Percentiles rank a stretch among this genome's conserved stretches.
Conservation (phyloP, 495 filamentous ascomycete species). For the Annulohypoxylon nitens region DNA sequence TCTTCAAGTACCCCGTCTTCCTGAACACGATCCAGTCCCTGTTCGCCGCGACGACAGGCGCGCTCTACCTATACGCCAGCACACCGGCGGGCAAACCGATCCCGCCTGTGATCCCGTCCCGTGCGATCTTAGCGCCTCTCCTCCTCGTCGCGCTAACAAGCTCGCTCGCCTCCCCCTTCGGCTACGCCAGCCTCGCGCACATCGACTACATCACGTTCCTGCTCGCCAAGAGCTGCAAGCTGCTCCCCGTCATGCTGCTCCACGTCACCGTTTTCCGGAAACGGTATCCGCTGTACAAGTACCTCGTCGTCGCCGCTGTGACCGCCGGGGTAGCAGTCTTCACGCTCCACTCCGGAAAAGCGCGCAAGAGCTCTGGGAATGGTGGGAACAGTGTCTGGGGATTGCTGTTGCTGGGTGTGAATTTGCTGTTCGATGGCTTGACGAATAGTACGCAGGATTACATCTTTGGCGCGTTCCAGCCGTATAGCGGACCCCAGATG, state of each 20-base stretch:
- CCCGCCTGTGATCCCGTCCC: conserved; percentile 80
- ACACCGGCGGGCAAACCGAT: conserved; percentile 64
- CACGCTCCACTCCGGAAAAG: conserved; percentile 84
- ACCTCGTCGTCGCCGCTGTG: conserved; percentile 89
- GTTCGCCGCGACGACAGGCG: conserved; percentile 85
- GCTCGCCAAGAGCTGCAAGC: conserved; percentile 97
- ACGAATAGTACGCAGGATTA: conserved; percentile 98
- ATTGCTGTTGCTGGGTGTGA: conserved; percentile 86
- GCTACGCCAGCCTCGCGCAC: conserved; percentile 91
- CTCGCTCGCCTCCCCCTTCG: conserved; percentile 91
- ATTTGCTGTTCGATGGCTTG: conserved; percentile 93
- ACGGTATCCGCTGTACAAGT: conserved; percentile 95
- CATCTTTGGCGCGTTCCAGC: conserved; percentile 82
- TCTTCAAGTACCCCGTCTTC: conserved; percentile 93
- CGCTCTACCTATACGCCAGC: conserved; percentile 80
- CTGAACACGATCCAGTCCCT: conserved; percentile 95
- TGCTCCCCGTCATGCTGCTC: conserved; percentile 96
- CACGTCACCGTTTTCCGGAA: conserved; percentile 93
- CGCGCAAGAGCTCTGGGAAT: conserved; percentile 59
- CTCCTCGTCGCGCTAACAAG: conserved; percentile 87
- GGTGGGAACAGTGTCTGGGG: conserved; percentile 77
- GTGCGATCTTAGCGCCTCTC: conserved; percentile 79
- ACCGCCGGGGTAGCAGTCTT: conserved; percentile 95
- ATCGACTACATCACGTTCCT: conserved; percentile 99
- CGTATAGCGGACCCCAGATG: conserved; percentile 95